Evolutionary conservation across 140 eudicot species (phyloP).

Genomic region (Ambrosia hybrid): DNA sequence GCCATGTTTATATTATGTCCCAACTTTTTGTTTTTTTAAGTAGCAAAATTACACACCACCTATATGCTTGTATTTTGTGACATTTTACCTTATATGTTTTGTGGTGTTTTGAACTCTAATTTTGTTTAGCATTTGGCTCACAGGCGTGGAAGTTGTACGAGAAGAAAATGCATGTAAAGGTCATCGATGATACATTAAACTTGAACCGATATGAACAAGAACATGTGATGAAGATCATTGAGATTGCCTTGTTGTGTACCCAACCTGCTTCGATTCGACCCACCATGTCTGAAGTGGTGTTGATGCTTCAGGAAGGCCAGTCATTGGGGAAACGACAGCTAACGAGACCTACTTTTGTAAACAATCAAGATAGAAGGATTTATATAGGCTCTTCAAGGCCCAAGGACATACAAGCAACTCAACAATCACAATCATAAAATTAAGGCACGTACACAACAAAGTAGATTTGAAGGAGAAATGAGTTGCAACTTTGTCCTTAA

Average conservation of each 20-base stretch:
- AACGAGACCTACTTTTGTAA: slow-evolving; percentile 28
- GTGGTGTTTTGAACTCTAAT: too few relatives aligned
- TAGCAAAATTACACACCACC: background rate
- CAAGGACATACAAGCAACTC: slow-evolving; percentile 11
- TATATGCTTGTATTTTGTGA: too few relatives aligned
- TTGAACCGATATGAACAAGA: too few relatives aligned
- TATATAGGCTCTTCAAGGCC: slow-evolving; percentile 11
- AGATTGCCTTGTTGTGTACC: slow-evolving; percentile 25
- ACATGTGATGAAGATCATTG: too few relatives aligned
- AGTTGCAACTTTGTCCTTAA: too few relatives aligned
- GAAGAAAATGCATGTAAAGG: slow-evolving; percentile 24
- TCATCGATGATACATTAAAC: too few relatives aligned
- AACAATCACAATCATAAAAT: background rate
- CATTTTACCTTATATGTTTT: too few relatives aligned
- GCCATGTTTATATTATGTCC: slow-evolving; percentile 2
- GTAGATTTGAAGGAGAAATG: too few relatives aligned
- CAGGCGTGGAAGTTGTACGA: slow-evolving; percentile 58
- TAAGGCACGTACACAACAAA: background rate
- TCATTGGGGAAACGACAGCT: slow-evolving; percentile 25
- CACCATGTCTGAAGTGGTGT: slow-evolving; percentile 40
- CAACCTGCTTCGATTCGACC: slow-evolving; percentile 34
- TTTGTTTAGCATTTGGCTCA: too few relatives aligned
- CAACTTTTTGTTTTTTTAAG: too few relatives aligned
- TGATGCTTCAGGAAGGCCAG: slow-evolving; percentile 29
- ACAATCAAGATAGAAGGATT: slow-evolving; percentile 31